These are phyloP conservation scores for Endothia cerciana DNA, from an alignment of 2,329 filamentous ascomycete species.

Conservation along the genomic window DNA sequence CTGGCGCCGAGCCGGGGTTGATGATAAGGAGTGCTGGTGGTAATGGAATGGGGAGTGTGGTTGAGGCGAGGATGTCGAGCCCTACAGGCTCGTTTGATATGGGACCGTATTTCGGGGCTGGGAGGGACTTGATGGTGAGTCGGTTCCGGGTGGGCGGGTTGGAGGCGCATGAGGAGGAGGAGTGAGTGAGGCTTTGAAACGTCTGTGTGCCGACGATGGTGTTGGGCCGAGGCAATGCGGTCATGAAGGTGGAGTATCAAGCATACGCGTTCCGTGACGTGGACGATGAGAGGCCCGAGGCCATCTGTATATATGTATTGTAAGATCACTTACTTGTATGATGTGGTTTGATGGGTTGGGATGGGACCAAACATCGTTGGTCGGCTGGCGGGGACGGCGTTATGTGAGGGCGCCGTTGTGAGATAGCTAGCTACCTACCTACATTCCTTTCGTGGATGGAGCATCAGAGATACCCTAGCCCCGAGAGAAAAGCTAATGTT, in stretches of 20 bases:
- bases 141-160: constrained; percentile 25
- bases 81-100: constrained; percentile 17
- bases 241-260: too few species aligned
- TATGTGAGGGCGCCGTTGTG: background rate
- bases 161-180: constrained; percentile 30
- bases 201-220: background rate
- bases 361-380: background rate
- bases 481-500: background rate
- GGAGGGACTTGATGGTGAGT: constrained; percentile 25
- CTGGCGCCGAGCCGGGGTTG: background rate
- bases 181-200: constrained; percentile 7
- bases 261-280: background rate
- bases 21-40: background rate
- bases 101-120: constrained; percentile 18
- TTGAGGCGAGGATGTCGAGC: background rate
- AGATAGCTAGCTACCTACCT: background rate
- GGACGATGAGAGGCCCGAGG: background rate
- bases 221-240: background rate
- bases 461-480: constrained; percentile 9
- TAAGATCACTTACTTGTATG: background rate
- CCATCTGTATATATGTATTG: background rate
- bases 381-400: background rate
- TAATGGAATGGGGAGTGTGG: background rate
- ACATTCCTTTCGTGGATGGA: background rate
- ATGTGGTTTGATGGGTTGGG: background rate